These are phyloP conservation scores for Alternaria novae-zelandiae DNA, from an alignment of 2,329 filamentous ascomycete species.

Conservation along the genomic window DNA sequence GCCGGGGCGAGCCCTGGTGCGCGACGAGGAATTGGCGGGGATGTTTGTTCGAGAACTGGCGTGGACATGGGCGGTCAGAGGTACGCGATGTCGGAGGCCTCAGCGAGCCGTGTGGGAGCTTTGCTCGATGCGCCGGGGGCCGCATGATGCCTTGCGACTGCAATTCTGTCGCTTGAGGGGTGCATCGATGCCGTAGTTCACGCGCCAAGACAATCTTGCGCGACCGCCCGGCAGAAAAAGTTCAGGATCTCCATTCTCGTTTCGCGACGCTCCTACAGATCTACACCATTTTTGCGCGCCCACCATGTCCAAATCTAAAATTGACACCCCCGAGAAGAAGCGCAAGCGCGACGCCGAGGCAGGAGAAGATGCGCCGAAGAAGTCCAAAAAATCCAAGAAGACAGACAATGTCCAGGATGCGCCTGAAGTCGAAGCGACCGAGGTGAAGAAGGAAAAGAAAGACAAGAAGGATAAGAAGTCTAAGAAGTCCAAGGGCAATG, in stretches of 20 bases:
- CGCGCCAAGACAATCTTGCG: conserved; percentile 23
- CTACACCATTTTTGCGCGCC: conserved; percentile 11
- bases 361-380: conserved; percentile 34
- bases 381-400: conserved; percentile 42
- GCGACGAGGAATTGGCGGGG: conserved; percentile 58
- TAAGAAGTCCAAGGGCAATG: conserved; percentile 27
- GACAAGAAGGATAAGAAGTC: conserved; percentile 29
- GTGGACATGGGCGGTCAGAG: conserved; percentile 39
- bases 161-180: conserved; percentile 12
- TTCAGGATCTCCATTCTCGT: conserved; percentile 30
- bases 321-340: conserved; percentile 39
- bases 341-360: conserved; percentile 43
- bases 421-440: conserved; percentile 16
- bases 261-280: conserved; percentile 15
- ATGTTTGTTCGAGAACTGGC: conserved; percentile 65
- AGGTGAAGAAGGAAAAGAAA: conserved; percentile 27
- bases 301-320: conserved; percentile 29
- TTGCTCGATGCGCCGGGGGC: conserved; percentile 34
- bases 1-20: conserved; percentile 56
- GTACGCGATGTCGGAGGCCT: conserved; percentile 24
- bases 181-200: conserved; percentile 15
- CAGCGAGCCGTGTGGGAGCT: conserved; percentile 32
- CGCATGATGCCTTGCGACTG: conserved; percentile 36
- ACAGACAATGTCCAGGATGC: conserved; percentile 22
- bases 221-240: conserved; percentile 32